Evolutionary conservation across 768 basidiomycete genomes (phyloP).

Genomic region (Boletus eberwhitei): DNA sequence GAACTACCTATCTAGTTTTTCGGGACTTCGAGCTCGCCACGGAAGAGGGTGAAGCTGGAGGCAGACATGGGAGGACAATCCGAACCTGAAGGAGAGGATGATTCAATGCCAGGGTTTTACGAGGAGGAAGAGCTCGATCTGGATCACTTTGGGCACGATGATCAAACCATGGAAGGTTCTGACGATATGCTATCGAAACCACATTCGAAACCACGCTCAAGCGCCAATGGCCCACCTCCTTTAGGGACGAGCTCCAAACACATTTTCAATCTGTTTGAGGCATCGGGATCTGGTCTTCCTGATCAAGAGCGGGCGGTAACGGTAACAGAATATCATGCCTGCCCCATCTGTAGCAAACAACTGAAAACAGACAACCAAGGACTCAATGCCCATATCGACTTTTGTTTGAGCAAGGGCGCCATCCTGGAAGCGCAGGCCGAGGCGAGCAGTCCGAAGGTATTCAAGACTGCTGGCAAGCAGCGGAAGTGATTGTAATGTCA

Average conservation of each 20-base stretch:
- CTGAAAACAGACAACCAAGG: conserved; percentile 70
- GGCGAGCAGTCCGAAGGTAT: conserved; percentile 17
- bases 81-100: conserved; percentile 27
- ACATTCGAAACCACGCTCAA: conserved; percentile 16
- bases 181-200: conserved; percentile 2
- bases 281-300: conserved; percentile 14
- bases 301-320: conserved; percentile 8
- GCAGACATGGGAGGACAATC: conserved; percentile 6
- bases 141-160: conserved; percentile 10
- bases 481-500: conserved; percentile 17
- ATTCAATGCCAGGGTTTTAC: conserved; percentile 51
- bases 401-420: conserved; percentile 76
- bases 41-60: conserved; percentile 40
- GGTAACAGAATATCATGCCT: conserved; percentile 37
- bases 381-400: conserved; percentile 86
- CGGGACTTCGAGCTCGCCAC: conserved; percentile 36
- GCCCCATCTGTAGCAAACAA: conserved; percentile 68
- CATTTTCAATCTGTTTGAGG: conserved; percentile 5
- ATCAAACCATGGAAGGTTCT: conserved; percentile 2
- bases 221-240: not conserved
- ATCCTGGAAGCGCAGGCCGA: conserved; percentile 65
- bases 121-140: conserved; percentile 41
- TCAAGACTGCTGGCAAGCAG: conserved; percentile 9
- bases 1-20: conserved; percentile 49
- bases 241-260: not conserved